These are phyloP conservation scores for Eremothecium coryli DNA, from an alignment of 1,139 yeast species.

Conservation along the genomic window DNA sequence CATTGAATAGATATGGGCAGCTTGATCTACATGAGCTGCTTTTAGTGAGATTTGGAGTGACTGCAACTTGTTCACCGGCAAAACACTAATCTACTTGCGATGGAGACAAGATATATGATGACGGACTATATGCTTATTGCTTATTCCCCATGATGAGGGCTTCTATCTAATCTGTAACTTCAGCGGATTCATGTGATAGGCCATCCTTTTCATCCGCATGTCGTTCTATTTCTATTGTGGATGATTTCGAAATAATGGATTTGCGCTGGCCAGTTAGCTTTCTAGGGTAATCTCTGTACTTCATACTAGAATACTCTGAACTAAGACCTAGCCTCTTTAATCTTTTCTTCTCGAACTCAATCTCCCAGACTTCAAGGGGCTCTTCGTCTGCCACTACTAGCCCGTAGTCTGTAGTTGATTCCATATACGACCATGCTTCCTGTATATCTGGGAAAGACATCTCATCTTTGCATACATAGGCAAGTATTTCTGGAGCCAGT, in stretches of 20 bases:
- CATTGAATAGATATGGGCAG: not conserved
- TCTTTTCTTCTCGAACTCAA: constrained; percentile 8
- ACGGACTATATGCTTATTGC: no score
- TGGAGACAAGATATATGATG: no score
- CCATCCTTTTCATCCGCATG: no score
- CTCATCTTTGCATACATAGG: constrained; percentile 44
- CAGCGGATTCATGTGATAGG: no score
- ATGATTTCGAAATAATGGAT: no score
- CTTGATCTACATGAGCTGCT: not conserved
- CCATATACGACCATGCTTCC: constrained; percentile 40
- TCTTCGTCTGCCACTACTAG: constrained; percentile 22
- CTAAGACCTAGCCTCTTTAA: constrained; percentile 4
- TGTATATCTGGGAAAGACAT: constrained; percentile 31
- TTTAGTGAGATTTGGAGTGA: no score
- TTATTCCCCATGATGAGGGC: no score
- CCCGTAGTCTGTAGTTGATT: constrained; percentile 50
- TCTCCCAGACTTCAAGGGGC: constrained; percentile 26
- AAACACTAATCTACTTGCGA: no score
- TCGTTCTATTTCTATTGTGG: no score
- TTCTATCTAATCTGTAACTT: no score
- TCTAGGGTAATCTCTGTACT: constrained; percentile 5
- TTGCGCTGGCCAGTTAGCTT: not conserved
- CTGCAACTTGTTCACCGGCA: no score
- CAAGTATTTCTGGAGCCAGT: constrained; percentile 53
- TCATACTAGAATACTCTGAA: constrained; percentile 3